Base-by-base conservation (phyloP, 2,329 filamentous ascomycete genomes). In the Beauveria australis region DNA sequence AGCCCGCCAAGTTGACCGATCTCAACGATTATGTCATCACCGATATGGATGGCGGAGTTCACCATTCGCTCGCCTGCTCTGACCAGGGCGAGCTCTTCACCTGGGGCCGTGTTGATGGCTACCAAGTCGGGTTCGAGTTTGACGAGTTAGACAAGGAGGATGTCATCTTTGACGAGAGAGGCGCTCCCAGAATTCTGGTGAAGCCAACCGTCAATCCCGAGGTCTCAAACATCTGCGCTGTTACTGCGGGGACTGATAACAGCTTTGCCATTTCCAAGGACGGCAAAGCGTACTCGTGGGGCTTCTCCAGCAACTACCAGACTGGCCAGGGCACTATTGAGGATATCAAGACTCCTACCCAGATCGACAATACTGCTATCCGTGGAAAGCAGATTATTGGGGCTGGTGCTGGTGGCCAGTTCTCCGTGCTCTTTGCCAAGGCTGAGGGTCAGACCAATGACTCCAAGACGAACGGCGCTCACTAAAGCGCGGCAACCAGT, bases 341-440 rank as follows among this genome's bases (percentile, higher is more conserved):
- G 54, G 91, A 96, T 67, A 82, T 96, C 33, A 81, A 88, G 66
- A 80, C 83, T 26, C 91, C 92, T 0, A 94, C 89, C 0, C 69
- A 87, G 53, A 89, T 97, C 60, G 89, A 95, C 69, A 96, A 96
- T 76, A 89, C 87, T 14, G 92, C 91, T 47, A 83, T 94, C 30
- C 82, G 86, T 33, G 89, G 84, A 47, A 87, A 88, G 75, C 85
- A 87, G 72, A 80, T 97, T 48, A 80, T 86, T 40, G 91, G 82
- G 74, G 89, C 89, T n/a, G 90, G 89, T 48, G 88, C 88, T n/a
- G 92, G 93, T 65, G 92, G 92, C 5, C 92, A 97, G 70, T 97
- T 85, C 72, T 88, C 86, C 1, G 75, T 90, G 26, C 67, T 90
- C n/a, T 78, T 80, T 10, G 80, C 81, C 58, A 70, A 70, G 62